phyloP scores from a whole-genome alignment of 176 grass and related monocot species.

The Pontederia paniculata region DNA sequence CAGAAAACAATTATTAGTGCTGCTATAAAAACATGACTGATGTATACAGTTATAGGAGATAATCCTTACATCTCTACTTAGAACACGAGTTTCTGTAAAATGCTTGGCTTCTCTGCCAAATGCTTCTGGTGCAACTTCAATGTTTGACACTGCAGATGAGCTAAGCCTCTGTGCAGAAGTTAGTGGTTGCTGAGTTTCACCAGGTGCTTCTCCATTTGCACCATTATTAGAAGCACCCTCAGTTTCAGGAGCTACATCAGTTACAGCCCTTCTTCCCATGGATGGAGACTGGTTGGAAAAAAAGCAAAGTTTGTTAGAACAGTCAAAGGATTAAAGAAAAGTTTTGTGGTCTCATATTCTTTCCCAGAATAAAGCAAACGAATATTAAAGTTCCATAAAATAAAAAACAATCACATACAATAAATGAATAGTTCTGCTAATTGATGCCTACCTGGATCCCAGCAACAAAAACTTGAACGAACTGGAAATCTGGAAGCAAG shows the following conservation, averaged over 20 bases:
- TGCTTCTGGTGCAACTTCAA: constrained; percentile 71
- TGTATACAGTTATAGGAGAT: constrained; percentile 9
- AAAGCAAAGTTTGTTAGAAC: too few species aligned
- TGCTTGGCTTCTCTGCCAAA: constrained; percentile 93
- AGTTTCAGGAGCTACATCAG: constrained; percentile 29
- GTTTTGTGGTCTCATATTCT: too few species aligned
- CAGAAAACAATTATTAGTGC: constrained; percentile 1
- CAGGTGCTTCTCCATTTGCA: constrained; percentile 53
- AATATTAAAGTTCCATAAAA: not conserved
- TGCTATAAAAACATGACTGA: not conserved
- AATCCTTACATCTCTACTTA: constrained; percentile 80
- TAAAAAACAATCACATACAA: not conserved
- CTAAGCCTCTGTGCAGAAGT: constrained; percentile 86
- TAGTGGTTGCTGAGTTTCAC: constrained; percentile 36
- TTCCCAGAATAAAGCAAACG: not conserved
- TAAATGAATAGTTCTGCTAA: not conserved
- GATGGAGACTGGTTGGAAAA: constrained; percentile 56
- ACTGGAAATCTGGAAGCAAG: constrained; percentile 81
- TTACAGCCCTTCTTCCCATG: constrained; percentile 65
- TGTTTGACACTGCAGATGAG: constrained; percentile 36
- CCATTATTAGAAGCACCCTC: constrained; percentile 27
- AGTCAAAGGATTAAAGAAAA: too few species aligned
- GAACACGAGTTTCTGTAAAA: constrained; percentile 76
- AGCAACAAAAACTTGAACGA: constrained; percentile 92
- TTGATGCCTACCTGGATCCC: constrained; percentile 58